Evolutionary conservation across 1,284 basidiomycete genomes (phyloP).

Genomic region (Mycena sp.): DNA sequence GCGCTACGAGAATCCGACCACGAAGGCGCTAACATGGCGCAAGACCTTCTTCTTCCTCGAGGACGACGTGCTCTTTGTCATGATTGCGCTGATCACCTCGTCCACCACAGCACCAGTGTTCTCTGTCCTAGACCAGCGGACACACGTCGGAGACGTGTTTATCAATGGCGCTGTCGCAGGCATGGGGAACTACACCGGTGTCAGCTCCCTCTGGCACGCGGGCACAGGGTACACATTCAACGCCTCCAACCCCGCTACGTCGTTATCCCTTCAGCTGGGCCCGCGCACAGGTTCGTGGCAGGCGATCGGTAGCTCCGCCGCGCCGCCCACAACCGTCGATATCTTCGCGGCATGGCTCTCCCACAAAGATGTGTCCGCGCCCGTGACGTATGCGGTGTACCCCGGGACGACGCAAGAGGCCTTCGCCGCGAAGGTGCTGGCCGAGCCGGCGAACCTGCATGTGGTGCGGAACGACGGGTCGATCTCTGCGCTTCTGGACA

Average conservation of each 20-base stretch:
- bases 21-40: slow-evolving; percentile 64
- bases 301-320: slow-evolving; percentile 67
- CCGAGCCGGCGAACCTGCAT: slow-evolving; percentile 38
- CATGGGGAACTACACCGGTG: slow-evolving; percentile 47
- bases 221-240: slow-evolving; percentile 63
- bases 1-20: slow-evolving; percentile 70
- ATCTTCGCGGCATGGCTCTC: slow-evolving; percentile 71
- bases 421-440: slow-evolving; percentile 44
- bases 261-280: slow-evolving; percentile 59
- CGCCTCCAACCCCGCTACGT: slow-evolving; percentile 37
- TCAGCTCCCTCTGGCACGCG: slow-evolving; percentile 62
- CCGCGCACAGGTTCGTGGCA: slow-evolving; percentile 67
- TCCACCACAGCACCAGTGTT: slow-evolving; percentile 57
- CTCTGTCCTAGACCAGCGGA: slow-evolving; percentile 73
- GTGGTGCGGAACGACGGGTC: slow-evolving; percentile 54
- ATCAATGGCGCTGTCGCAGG: slow-evolving; percentile 50
- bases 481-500: slow-evolving; percentile 55
- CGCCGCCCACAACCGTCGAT: slow-evolving; percentile 60
- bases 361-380: slow-evolving; percentile 47
- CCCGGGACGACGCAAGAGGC: slow-evolving; percentile 52
- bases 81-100: slow-evolving; percentile 61
- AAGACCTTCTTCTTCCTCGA: slow-evolving; percentile 81
- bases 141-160: slow-evolving; percentile 51
- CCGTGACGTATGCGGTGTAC: slow-evolving; percentile 63
- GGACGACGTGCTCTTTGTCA: slow-evolving; percentile 67